phyloP scores from a whole-genome alignment of 441 rosid genomes.

The Arabidopsis hybrid region DNA sequence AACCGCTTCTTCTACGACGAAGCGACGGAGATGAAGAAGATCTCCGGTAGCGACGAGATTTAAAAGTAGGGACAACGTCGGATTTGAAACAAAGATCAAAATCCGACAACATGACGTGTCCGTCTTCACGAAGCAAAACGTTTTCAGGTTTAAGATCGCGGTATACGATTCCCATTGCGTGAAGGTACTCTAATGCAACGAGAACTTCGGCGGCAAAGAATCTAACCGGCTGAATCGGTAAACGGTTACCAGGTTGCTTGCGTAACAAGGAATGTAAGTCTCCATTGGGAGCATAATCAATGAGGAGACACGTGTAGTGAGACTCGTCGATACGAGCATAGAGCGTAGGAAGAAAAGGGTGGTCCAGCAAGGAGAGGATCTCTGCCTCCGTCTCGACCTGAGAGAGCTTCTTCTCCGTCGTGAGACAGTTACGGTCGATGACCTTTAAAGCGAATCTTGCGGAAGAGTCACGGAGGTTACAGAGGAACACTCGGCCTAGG shows the following conservation, averaged over 20 bases:
- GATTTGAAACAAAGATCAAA: slow-evolving; percentile 69
- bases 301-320: slow-evolving; percentile 74
- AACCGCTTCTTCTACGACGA: slow-evolving; percentile 34
- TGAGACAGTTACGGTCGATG: slow-evolving; percentile 56
- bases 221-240: slow-evolving; percentile 54
- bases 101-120: slow-evolving; percentile 71
- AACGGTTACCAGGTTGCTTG: slow-evolving; percentile 61
- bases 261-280: slow-evolving; percentile 69
- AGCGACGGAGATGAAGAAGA: slow-evolving; percentile 31
- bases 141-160: slow-evolving; percentile 77
- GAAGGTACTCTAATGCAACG: slow-evolving; percentile 77
- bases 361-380: slow-evolving; percentile 69
- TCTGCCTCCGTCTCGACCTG: slow-evolving; percentile 64
- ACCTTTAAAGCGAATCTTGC: slow-evolving; percentile 63
- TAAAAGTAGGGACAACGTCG: slow-evolving; percentile 59
- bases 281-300: slow-evolving; percentile 73
- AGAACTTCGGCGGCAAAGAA: slow-evolving; percentile 75
- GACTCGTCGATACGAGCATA: slow-evolving; percentile 68
- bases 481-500: slow-evolving; percentile 73
- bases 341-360: slow-evolving; percentile 73
- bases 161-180: slow-evolving; percentile 71
- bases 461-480: slow-evolving; percentile 66
- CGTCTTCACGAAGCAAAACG: slow-evolving; percentile 65
- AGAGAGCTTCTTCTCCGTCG: slow-evolving; percentile 58
- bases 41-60: slow-evolving; percentile 32